Conservation (phyloP, 106 monocot genomes). For the Dioscorea zingiberensis region DNA sequence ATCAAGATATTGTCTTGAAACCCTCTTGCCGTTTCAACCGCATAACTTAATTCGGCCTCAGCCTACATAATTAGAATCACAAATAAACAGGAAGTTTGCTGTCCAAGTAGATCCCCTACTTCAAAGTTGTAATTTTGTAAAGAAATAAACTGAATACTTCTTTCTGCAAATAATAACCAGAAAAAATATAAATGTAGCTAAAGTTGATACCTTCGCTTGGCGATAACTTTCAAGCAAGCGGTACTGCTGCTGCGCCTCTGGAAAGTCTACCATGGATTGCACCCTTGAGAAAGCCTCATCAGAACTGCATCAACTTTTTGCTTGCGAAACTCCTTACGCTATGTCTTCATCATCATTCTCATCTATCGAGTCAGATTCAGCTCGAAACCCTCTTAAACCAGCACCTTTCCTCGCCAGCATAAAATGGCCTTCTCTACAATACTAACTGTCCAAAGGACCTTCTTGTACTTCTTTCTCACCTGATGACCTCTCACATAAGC, state of each 20-base stretch:
- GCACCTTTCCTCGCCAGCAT: constrained; percentile 67
- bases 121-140: too few relatives aligned
- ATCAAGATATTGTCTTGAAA: constrained; percentile 22
- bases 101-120: too few relatives aligned
- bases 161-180: not conserved
- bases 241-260: constrained; percentile 58
- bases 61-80: not conserved
- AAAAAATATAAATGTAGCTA: not conserved
- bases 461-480: constrained; percentile 65
- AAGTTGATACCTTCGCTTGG: constrained; percentile 47
- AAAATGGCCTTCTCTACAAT: constrained; percentile 74
- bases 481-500: constrained; percentile 91
- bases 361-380: constrained; percentile 18
- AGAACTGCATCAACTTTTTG: constrained; percentile 54
- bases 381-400: constrained; percentile 75
- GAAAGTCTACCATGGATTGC: constrained; percentile 45
- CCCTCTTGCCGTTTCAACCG: constrained; percentile 24
- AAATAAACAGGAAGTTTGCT: too few relatives aligned
- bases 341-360: constrained; percentile 52
- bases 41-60: constrained; percentile 24
- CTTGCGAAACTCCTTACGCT: constrained; percentile 54
- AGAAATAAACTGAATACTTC: too few relatives aligned
- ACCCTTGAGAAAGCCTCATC: constrained; percentile 59
- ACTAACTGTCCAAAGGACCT: constrained; percentile 49
- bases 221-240: constrained; percentile 58